Evolutionary conservation across 2,329 filamentous ascomycete species (phyloP).

Genomic region (Fusarium aywerte): DNA sequence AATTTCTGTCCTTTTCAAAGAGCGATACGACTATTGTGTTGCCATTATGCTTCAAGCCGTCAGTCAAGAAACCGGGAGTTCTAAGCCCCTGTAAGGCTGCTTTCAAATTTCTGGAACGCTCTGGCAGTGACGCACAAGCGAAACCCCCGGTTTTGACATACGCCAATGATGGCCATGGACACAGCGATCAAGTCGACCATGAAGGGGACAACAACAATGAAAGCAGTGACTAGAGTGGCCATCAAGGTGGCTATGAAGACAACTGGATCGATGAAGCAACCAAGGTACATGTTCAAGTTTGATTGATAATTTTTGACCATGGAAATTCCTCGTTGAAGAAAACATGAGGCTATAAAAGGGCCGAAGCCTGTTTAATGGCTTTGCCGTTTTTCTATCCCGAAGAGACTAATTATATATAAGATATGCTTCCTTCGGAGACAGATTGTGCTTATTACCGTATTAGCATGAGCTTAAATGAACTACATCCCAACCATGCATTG

Average conservation of each 20-base stretch:
- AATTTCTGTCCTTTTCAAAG: not conserved
- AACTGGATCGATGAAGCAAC: not conserved
- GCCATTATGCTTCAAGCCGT: not conserved
- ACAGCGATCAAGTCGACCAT: not conserved
- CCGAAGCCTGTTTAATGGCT: not conserved
- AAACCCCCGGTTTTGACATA: not conserved
- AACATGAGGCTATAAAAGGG: not conserved
- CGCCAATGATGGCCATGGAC: not conserved
- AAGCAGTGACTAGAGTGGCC: not conserved
- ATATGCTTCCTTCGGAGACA: not conserved
- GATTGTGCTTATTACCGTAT: not conserved
- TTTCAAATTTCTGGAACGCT: not conserved
- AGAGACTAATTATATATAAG: not conserved
- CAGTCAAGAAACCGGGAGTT: not conserved
- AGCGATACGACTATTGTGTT: not conserved
- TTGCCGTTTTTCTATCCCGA: not conserved
- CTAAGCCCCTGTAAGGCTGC: not conserved
- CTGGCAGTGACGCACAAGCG: not conserved
- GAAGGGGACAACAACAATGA: not conserved
- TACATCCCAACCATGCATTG: not conserved
- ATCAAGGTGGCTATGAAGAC: not conserved
- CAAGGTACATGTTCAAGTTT: not conserved
- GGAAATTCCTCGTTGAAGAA: constrained; percentile 1
- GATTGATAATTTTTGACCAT: constrained; percentile 17
- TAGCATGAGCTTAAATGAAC: constrained; percentile 2